phyloP scores from a whole-genome alignment of 805 yeast species.

The Blastobotrys attinorum region DNA sequence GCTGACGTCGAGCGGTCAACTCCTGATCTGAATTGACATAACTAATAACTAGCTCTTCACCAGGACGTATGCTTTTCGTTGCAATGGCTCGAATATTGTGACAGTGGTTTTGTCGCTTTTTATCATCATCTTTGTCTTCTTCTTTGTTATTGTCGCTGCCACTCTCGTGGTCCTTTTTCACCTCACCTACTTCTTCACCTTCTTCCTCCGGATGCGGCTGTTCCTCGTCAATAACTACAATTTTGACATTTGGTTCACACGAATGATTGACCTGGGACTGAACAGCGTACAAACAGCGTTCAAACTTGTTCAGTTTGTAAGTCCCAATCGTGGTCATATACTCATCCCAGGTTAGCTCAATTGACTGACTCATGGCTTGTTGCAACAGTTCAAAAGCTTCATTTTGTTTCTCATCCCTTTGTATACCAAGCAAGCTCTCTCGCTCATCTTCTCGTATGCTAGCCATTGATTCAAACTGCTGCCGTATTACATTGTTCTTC shows the following conservation, averaged over 20 bases:
- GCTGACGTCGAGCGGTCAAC: conserved; percentile 54
- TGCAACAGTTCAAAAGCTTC: conserved; percentile 42
- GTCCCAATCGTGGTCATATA: conserved; percentile 59
- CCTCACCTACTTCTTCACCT: conserved; percentile 30
- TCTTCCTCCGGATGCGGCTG: no score
- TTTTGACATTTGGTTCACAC: conserved; percentile 62
- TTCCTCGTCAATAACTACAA: conserved; percentile 4
- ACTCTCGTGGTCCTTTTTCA: conserved; percentile 38
- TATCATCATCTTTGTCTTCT: no score
- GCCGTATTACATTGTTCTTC: conserved; percentile 27
- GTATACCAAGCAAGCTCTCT: conserved; percentile 47
- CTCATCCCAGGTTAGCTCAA: conserved; percentile 40
- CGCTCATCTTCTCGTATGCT: conserved; percentile 59
- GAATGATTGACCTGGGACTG: conserved; percentile 71
- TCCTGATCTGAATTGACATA: conserved; percentile 64
- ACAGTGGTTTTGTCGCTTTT: no score
- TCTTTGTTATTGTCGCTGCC: no score
- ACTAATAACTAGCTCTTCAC: conserved; percentile 61
- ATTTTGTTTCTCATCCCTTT: conserved; percentile 44
- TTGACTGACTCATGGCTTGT: conserved; percentile 34
- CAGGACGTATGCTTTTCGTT: conserved; percentile 45
- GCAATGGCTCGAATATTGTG: conserved; percentile 59
- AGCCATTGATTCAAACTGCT: conserved; percentile 53
- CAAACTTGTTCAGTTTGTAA: conserved; percentile 66
- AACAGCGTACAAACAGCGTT: conserved; percentile 46